phyloP scores from a whole-genome alignment of 805 yeast species.

The Danielia reshetovae region DNA sequence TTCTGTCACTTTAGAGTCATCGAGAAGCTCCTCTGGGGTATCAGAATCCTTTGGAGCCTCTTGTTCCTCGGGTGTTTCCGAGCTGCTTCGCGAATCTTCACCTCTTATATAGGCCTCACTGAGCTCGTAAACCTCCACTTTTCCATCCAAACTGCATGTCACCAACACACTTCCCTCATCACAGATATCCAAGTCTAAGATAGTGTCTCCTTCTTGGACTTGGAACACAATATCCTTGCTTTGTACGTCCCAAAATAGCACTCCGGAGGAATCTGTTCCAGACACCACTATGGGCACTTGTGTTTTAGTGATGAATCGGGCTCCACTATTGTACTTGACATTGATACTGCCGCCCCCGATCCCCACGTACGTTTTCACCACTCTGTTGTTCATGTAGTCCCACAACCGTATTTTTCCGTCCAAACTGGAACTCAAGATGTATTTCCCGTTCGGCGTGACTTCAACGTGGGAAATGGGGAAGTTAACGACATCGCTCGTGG shows the following conservation, averaged over 20 bases:
- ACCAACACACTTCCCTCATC: constrained; percentile 36
- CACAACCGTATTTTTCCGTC: constrained; percentile 79
- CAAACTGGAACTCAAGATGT: constrained; percentile 68
- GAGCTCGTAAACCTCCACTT: constrained; percentile 11
- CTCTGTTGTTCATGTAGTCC: constrained; percentile 81
- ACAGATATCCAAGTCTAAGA: constrained; percentile 39
- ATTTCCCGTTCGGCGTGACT: constrained; percentile 78
- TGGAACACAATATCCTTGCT: constrained; percentile 44
- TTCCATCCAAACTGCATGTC: constrained; percentile 19
- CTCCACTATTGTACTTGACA: constrained; percentile 50
- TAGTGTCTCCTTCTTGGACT: constrained; percentile 22
- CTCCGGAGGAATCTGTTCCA: constrained; percentile 54
- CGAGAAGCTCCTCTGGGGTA: no score
- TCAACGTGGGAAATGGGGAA: constrained; percentile 74
- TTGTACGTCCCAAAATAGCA: constrained; percentile 67
- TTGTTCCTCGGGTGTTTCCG: background rate
- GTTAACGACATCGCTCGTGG: constrained; percentile 43
- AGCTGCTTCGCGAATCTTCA: background rate
- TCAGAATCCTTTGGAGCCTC: no score
- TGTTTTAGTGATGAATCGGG: constrained; percentile 44
- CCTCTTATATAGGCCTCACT: constrained; percentile 1
- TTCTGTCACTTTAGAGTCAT: no score
- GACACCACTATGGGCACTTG: constrained; percentile 46
- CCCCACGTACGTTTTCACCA: constrained; percentile 65
- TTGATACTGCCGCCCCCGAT: constrained; percentile 30